Evolutionary conservation across 1,284 basidiomycete genomes (phyloP).

Genomic region (Pseudozyma thailandica): DNA sequence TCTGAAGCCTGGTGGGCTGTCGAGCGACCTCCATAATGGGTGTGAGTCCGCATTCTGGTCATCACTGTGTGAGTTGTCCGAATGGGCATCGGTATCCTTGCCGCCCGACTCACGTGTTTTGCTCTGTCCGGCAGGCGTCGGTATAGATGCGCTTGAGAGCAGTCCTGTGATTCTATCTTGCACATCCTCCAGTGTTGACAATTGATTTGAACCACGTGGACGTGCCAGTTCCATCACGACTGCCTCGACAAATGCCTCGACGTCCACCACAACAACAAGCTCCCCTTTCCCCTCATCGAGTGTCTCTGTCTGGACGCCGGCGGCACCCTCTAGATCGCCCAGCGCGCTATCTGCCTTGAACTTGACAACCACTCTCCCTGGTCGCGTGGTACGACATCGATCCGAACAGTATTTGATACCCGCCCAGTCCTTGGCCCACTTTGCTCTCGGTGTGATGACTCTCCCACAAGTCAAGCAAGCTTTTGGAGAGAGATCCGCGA

Average conservation of each 20-base stretch:
- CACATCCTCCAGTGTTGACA: conserved; percentile 18
- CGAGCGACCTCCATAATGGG: conserved; percentile 30
- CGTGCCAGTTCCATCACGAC: conserved; percentile 7
- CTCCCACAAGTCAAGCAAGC: conserved; percentile 54
- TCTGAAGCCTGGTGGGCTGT: conserved; percentile 37
- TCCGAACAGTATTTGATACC: conserved; percentile 54
- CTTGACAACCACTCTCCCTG: conserved; percentile 12
- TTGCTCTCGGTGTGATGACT: conserved; percentile 56
- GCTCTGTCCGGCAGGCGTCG: background rate
- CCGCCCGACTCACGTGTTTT: background rate
- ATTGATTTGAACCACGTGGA: background rate
- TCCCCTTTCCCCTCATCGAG: background rate
- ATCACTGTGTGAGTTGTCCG: background rate
- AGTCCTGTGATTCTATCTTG: conserved; percentile 7
- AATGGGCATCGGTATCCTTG: background rate
- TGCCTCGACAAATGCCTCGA: conserved; percentile 25
- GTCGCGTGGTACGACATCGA: conserved; percentile 25
- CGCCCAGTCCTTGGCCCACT: conserved; percentile 54
- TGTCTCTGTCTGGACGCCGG: background rate
- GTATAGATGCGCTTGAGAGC: conserved; percentile 9
- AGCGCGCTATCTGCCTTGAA: background rate
- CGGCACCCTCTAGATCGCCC: background rate
- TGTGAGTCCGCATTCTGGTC: background rate
- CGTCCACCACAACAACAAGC: conserved; percentile 9
- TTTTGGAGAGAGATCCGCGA: conserved; percentile 24